Base-by-base conservation (phyloP, 805 yeast species). In the Zygoascus biomembranicola region DNA sequence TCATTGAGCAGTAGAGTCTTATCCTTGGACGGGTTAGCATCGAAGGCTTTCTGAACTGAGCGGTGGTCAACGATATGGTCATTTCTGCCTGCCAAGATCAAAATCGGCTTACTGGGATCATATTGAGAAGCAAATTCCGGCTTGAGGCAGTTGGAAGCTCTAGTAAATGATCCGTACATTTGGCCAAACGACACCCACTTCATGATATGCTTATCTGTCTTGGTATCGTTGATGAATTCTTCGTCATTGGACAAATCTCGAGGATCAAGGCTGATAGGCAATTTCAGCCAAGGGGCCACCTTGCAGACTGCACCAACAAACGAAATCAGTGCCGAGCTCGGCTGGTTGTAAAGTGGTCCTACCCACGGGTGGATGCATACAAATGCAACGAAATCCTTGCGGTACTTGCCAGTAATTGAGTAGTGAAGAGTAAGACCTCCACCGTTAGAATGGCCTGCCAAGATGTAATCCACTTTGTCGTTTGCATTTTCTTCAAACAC, bases 371-470 rank as follows among this genome's bases (percentile, higher is more conserved):
- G 28, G 20, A 42, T 49, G 28, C 47, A 19, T 26, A 71, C 53
- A 53, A 59, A 71, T 8, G 69, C 70, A n/a, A 59, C 61, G 49
- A 71, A 57, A 31, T 54, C 48, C 43, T 65, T 67, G 11, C 66
- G 58, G 52, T 65, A 52, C 37, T 56, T 57, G 3, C 75, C 75
- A 37, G 63, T 60, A 32, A 66, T 61, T 50, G 64, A 68, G 55
- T 71, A 71, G 51, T 63, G 69, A 43, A 71, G 61, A n/a, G 60
- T 53, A 35, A 68, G 66, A 2, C 66, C 73, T 14, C 73, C 75
- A 13, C 75, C 75, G 71, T 69, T 69, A 8, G 71, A 67, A 57
- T 69, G 71, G 31, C 73, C 73, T 63, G 63, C 65, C 58, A 69
- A 43, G 10, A 66, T 54, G 43, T 64, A 63, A 18, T 63, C 66